Conservation (phyloP, 148 eudicot genomes). For the Vaccinium darrowii region DNA sequence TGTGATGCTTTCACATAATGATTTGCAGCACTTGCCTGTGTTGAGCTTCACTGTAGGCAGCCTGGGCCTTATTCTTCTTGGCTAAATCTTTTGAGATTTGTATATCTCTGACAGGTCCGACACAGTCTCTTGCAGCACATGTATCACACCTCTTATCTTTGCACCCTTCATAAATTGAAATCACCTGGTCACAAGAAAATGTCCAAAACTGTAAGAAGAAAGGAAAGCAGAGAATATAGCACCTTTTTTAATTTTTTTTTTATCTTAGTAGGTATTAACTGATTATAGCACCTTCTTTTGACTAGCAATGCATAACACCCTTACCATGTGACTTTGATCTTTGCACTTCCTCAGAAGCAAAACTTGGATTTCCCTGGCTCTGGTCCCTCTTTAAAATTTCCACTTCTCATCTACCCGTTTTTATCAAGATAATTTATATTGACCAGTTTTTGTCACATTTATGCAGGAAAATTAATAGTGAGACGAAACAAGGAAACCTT, state of each 20-base stretch:
- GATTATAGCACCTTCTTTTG: neutral
- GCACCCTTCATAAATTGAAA: neutral
- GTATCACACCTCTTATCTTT: neutral
- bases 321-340: neutral
- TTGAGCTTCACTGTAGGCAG: neutral
- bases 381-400: neutral
- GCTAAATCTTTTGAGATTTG: neutral
- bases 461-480: slow-evolving; percentile 49
- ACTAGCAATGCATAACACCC: neutral
- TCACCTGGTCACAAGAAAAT: neutral
- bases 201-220: neutral
- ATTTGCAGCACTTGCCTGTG: neutral
- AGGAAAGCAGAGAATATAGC: neutral
- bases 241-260: neutral
- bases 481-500: slow-evolving; percentile 35
- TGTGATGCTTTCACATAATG: neutral
- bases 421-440: neutral
- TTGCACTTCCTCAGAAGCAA: neutral
- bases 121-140: neutral
- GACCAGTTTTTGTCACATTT: slow-evolving; percentile 9
- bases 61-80: neutral
- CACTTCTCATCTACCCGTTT: neutral
- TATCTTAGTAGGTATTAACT: neutral
- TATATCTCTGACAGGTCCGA: neutral
- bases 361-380: neutral